Evolutionary conservation across 2,329 filamentous ascomycete species (phyloP), one percentile per base, ranked within the genome.

Genomic region (Aspergillus sp.): DNA sequence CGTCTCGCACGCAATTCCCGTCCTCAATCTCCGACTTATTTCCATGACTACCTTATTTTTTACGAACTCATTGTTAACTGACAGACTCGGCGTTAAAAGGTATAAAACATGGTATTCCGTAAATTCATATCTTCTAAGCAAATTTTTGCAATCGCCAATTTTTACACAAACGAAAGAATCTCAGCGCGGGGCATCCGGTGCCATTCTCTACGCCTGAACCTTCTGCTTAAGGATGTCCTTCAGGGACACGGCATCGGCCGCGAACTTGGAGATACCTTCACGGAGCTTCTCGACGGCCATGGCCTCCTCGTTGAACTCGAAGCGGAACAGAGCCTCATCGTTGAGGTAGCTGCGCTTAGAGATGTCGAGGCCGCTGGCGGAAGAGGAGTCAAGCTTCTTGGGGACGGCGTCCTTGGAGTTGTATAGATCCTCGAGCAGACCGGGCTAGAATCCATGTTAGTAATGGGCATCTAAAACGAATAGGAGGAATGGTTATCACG

Each of bases 231-330:
- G 84, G 72, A 96, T 93, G 64, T 86, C 85, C 89, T 98, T 98
- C 70, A 99, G 88, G 59, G 91, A 96, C 66, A 93, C 81, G 67
- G 95, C 93, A 74, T 99, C 95, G 68, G 95, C 95, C 58, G 95
- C 93, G 74, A 99, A 99, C 83, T 97, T 97, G 85, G 91, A 96
- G 84, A 99, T 99, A 80, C 95, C 95, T 82, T 99, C 95, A 62
- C 93, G 90, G 70, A 99, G 88, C 89, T 99, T 99, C 89, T 98
- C 93, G 66, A 96, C 91, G 63, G 91, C 95, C 95, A 99, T 99
- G 78, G 93, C 89, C 74, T 99, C 92, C 85, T 99, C 95, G 85
- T 99, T 99, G 88, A 99, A 96, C 81, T 93, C 90, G 84, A 97
- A 99, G 78, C 95, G 92, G 93, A 98, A 99, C 49, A 80, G 73